phyloP scores from a whole-genome alignment of 176 grass and related monocot genomes.

The Musa schizocarpa region DNA sequence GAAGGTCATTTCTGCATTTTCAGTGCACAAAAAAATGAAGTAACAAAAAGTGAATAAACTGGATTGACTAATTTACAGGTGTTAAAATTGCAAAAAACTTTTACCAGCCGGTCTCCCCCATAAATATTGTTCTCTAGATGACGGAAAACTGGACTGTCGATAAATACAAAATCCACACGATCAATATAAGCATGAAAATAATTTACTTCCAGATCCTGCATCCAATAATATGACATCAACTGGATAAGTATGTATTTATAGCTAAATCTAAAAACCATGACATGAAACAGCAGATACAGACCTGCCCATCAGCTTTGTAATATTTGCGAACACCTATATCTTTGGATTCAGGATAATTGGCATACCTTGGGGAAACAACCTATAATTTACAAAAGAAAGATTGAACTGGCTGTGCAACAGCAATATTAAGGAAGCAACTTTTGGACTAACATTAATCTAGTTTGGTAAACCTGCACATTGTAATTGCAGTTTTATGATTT shows the following conservation, averaged over 20 bases:
- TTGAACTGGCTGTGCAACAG: background rate
- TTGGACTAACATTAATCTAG: too few relatives aligned
- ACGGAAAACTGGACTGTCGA: slow-evolving; percentile 55
- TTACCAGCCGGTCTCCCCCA: slow-evolving; percentile 67
- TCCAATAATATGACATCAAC: background rate
- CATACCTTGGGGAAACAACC: slow-evolving; percentile 79
- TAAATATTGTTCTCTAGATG: slow-evolving; percentile 71
- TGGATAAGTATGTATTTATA: background rate
- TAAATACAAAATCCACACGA: slow-evolving; percentile 91
- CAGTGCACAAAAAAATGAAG: slow-evolving; percentile 7
- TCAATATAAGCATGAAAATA: slow-evolving; percentile 80
- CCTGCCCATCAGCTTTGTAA: slow-evolving; percentile 75
- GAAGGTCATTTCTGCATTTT: background rate
- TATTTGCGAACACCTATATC: slow-evolving; percentile 51
- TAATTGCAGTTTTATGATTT: background rate
- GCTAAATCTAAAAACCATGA: background rate
- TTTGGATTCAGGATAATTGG: slow-evolving; percentile 52
- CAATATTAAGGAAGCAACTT: too few relatives aligned
- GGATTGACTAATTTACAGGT: background rate
- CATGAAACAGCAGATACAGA: slow-evolving; percentile 14
- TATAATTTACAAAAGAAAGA: slow-evolving; percentile 21
- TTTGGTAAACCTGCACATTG: background rate
- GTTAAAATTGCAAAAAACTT: background rate
- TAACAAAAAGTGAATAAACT: slow-evolving; percentile 5
- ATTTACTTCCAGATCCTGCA: slow-evolving; percentile 80